Conservation (phyloP, 1,139 yeast genomes). For the Taphrina deformans region DNA sequence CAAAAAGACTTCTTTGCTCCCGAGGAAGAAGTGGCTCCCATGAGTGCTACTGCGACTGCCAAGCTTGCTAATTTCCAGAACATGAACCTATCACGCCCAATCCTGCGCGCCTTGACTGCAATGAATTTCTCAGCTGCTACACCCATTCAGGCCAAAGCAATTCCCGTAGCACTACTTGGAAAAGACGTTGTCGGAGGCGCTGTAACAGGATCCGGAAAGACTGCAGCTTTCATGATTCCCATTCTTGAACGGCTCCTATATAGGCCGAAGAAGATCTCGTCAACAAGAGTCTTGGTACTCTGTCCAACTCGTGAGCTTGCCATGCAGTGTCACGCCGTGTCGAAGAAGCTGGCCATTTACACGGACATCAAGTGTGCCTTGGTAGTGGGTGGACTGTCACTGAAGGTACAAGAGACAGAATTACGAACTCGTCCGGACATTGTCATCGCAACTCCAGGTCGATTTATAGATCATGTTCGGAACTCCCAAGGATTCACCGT, state of each 20-base stretch:
- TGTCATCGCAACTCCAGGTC: slow-evolving; percentile 95
- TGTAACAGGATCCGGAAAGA: slow-evolving; percentile 98
- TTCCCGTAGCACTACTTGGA: slow-evolving; percentile 89
- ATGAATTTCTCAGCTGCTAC: slow-evolving; percentile 84
- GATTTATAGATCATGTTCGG: slow-evolving; percentile 93
- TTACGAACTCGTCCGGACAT: slow-evolving; percentile 89
- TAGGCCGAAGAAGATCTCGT: slow-evolving; percentile 79
- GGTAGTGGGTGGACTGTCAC: slow-evolving; percentile 96
- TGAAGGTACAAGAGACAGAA: slow-evolving; percentile 93
- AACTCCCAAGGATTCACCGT: slow-evolving; percentile 92
- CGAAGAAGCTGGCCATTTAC: slow-evolving; percentile 75
- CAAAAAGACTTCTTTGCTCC: slow-evolving; percentile 65
- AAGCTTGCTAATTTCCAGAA: slow-evolving; percentile 64
- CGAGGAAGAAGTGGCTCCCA: slow-evolving; percentile 50
- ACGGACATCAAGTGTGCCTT: slow-evolving; percentile 79
- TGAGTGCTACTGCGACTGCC: slow-evolving; percentile 43
- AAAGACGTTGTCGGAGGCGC: slow-evolving; percentile 99
- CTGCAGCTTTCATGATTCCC: slow-evolving; percentile 97
- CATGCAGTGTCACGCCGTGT: slow-evolving; percentile 92
- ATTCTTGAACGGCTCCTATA: slow-evolving; percentile 86
- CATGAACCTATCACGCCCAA: slow-evolving; percentile 82
- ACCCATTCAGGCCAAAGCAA: slow-evolving; percentile 89
- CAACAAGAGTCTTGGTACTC: slow-evolving; percentile 84
- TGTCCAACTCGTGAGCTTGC: slow-evolving; percentile 98
- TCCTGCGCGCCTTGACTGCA: slow-evolving; percentile 74